phyloP scores from a whole-genome alignment of 192 early-diverging fungal species.

The Backusella australiensis region DNA sequence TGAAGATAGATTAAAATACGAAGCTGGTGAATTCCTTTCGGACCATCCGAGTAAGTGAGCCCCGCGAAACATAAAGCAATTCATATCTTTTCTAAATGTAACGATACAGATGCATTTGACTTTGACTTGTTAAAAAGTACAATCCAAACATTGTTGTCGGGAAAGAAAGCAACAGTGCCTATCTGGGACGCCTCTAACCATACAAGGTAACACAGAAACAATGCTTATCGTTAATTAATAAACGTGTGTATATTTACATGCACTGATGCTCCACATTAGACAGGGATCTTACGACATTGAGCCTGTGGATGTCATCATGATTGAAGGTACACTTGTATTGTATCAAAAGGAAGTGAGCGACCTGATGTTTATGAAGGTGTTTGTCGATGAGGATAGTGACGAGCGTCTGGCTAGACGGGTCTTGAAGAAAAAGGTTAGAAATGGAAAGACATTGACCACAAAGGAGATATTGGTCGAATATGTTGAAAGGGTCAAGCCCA shows the following conservation, averaged over 20 bases:
- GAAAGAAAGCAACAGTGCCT: slow-evolving; percentile 55
- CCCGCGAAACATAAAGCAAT: no score
- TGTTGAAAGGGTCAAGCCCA: slow-evolving; percentile 75
- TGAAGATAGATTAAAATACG: slow-evolving; percentile 49
- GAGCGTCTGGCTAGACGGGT: slow-evolving; percentile 59
- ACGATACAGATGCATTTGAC: slow-evolving; percentile 64
- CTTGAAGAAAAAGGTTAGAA: slow-evolving; percentile 25
- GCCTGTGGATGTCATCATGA: slow-evolving; percentile 64
- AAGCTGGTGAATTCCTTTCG: slow-evolving; percentile 55
- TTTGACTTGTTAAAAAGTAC: slow-evolving; percentile 61
- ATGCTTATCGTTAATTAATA: background rate
- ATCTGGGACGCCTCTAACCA: slow-evolving; percentile 58
- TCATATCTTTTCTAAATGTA: slow-evolving; percentile 15
- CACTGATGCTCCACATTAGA: background rate
- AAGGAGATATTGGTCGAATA: slow-evolving; percentile 66
- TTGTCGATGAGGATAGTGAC: slow-evolving; percentile 86
- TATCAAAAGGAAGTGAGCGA: slow-evolving; percentile 68
- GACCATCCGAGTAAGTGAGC: slow-evolving; percentile 57
- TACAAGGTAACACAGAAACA: slow-evolving; percentile 37
- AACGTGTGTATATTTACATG: background rate
- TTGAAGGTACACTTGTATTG: slow-evolving; percentile 78
- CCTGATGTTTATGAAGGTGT: slow-evolving; percentile 74
- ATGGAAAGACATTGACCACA: slow-evolving; percentile 36
- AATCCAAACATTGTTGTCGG: slow-evolving; percentile 48
- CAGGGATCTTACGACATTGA: slow-evolving; percentile 32